A percentile compares a stretch with the other conserved stretches of the same genome.
These are phyloP conservation scores for Silene conica DNA, from an alignment of 148 eudicot genomes.

Conservation along the genomic window DNA sequence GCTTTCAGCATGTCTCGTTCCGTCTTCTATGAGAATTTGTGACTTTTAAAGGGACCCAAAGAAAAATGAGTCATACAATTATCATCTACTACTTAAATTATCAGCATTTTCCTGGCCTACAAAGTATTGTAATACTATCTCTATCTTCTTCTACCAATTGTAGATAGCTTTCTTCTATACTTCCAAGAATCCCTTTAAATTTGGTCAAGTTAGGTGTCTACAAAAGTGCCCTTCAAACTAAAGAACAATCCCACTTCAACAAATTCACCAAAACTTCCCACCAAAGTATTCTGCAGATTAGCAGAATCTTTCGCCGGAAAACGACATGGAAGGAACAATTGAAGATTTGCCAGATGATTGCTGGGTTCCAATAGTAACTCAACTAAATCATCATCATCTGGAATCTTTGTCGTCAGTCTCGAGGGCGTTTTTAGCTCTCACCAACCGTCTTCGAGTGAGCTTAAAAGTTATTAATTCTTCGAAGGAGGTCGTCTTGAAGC, in stretches of 20 bases:
- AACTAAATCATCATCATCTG: not conserved
- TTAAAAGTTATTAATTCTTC: slow-evolving; percentile 12
- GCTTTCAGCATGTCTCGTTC: too few relatives aligned
- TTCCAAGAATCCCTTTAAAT: slow-evolving; percentile 6
- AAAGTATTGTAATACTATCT: not conserved
- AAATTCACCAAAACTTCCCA: not conserved
- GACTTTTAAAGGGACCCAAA: not conserved
- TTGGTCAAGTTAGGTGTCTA: not conserved
- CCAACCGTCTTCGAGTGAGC: slow-evolving; percentile 13
- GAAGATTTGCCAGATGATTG: slow-evolving; percentile 18
- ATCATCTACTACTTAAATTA: not conserved
- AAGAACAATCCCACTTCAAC: slow-evolving; percentile 3
- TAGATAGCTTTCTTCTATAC: not conserved
- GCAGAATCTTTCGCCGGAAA: not conserved
- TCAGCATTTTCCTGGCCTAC: slow-evolving; percentile 8
- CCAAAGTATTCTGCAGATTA: not conserved
- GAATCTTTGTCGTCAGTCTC: slow-evolving; percentile 7
- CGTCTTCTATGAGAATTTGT: too few relatives aligned
- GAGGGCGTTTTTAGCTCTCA: slow-evolving; percentile 3
- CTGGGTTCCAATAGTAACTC: slow-evolving; percentile 5
- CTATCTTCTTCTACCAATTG: not conserved
- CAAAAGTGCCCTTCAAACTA: not conserved
- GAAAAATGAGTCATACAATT: slow-evolving; percentile 1
- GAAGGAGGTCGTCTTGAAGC: slow-evolving; percentile 1
- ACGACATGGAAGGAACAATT: slow-evolving; percentile 1